Evolutionary conservation across 371 early-diverging fungal genomes (phyloP), one percentile per base, ranked within the genome.

Genomic region (Apophysomyces trapeziformis): DNA sequence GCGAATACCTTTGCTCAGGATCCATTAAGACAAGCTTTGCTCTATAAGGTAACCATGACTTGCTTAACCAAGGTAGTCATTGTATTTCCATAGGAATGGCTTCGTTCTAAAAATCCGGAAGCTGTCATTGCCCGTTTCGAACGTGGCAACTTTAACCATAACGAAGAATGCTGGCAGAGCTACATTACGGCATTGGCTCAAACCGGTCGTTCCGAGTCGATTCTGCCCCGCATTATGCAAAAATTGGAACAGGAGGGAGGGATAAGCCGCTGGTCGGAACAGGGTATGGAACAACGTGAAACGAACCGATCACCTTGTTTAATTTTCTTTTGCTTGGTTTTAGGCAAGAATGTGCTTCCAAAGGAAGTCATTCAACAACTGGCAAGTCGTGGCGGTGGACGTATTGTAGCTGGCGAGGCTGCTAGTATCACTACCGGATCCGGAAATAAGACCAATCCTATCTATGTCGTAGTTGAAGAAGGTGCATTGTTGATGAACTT

Each of bases 91-190:
- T 72, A 90, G 91, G 92, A 91, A 73, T 82, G 90, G 68, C 61
- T 89, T 39, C 73, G 82, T 18, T 63, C 86, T 14, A 90, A 89
- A 63, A 85, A 87, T 66, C 87, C 87, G n/a, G 68, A 77, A 54
- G 80, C 82, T 21, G 85, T 92, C 12, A 82, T 92, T 60, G 69
- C 85, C n/a, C 84, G 93, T 21, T 87, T 92, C 70, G 93, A 92
- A 67, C 82, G 84, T 16, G 89, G 87, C 36, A 80, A 83, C 37
- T 84, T 83, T 69, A 86, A 86, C 0, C 84, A 82, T 38, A 85
- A 92, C 57, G 85, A 92, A 63, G 86, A 87, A 45, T 82, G 88
- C 21, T 79, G 89, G 76, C 90, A 89, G 62, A 80, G 81, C 50
- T 93, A 93, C 65, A 85, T 90, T 37, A 80, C 84, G 35, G 92